Evolutionary conservation across 116 monocot genomes (phyloP).

Genomic region (Dioscorea cayenensis): DNA sequence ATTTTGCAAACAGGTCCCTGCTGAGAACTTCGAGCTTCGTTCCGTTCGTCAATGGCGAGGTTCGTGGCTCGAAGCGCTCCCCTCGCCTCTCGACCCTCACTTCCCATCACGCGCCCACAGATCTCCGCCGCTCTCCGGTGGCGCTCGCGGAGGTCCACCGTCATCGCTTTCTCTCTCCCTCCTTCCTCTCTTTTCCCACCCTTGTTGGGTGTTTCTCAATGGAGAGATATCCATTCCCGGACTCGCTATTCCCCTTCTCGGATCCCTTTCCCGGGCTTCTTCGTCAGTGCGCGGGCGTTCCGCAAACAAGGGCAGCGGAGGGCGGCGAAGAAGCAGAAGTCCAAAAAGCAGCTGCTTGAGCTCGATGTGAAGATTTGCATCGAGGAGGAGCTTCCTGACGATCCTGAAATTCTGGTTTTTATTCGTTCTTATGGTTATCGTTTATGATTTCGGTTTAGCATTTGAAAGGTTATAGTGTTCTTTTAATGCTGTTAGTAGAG

Average conservation of each 20-base stretch:
- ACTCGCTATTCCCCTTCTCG: background rate
- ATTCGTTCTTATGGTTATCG: background rate
- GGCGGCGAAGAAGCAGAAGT: slow-evolving; percentile 27
- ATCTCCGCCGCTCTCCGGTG: background rate
- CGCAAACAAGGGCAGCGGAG: slow-evolving; percentile 34
- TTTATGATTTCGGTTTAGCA: too few species aligned
- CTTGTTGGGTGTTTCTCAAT: background rate
- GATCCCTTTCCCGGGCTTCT: slow-evolving; percentile 22
- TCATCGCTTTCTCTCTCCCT: slow-evolving; percentile 1
- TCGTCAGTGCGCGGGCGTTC: slow-evolving; percentile 39
- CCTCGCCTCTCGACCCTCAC: slow-evolving; percentile 29
- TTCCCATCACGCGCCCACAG: slow-evolving; percentile 3
- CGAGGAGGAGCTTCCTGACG: slow-evolving; percentile 77
- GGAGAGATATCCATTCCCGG: slow-evolving; percentile 18
- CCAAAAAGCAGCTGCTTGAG: slow-evolving; percentile 59
- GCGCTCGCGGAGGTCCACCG: background rate
- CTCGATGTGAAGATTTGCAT: slow-evolving; percentile 61
- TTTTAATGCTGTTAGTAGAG: background rate
- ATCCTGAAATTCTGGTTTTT: slow-evolving; percentile 69
- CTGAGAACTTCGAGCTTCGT: too few species aligned
- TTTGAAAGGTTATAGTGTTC: background rate
- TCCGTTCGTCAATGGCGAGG: slow-evolving; percentile 30
- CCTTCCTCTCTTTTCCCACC: background rate
- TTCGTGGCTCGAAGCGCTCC: slow-evolving; percentile 41
- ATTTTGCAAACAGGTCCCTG: too few species aligned